Conservation (phyloP, 768 basidiomycete species). For the Collybiopsis luxurians region DNA sequence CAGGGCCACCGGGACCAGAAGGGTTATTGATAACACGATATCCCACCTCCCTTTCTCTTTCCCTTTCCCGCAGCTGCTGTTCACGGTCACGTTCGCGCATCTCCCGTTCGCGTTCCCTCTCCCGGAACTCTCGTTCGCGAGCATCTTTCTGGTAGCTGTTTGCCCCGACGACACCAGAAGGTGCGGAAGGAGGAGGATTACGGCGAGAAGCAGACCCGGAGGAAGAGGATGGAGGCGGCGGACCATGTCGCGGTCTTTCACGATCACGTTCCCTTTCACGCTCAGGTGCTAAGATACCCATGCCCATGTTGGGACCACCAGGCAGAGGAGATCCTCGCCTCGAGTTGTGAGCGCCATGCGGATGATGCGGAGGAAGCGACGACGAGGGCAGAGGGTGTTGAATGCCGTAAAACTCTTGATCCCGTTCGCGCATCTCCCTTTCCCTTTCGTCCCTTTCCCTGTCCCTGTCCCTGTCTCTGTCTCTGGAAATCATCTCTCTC, state of each 20-base stretch:
- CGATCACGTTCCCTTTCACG: conserved; percentile 22
- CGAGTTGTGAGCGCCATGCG: not conserved
- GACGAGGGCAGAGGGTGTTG: not conserved
- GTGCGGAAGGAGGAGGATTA: not conserved
- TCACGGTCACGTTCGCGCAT: conserved; percentile 18
- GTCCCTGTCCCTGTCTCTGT: not conserved
- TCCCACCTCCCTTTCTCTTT: conserved; percentile 18
- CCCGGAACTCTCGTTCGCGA: not conserved
- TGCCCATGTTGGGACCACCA: not conserved
- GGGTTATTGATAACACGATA: conserved; percentile 13
- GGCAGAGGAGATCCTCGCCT: conserved; percentile 8
- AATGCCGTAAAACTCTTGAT: not conserved
- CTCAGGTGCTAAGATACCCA: conserved; percentile 16
- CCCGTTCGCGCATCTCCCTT: not conserved
- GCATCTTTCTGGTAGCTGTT: not conserved
- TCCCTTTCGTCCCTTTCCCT: conserved; percentile 13
- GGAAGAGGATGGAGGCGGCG: not conserved
- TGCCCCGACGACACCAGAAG: not conserved
- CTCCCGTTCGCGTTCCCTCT: conserved; percentile 15
- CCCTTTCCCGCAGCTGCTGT: conserved; percentile 15
- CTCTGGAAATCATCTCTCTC: not conserved
- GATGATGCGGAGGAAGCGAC: not conserved
- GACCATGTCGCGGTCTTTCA: not conserved
- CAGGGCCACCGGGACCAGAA: conserved; percentile 7
- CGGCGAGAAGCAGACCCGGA: not conserved